phyloP scores from a whole-genome alignment of 768 basidiomycete species.

The Tricholoma sp. region DNA sequence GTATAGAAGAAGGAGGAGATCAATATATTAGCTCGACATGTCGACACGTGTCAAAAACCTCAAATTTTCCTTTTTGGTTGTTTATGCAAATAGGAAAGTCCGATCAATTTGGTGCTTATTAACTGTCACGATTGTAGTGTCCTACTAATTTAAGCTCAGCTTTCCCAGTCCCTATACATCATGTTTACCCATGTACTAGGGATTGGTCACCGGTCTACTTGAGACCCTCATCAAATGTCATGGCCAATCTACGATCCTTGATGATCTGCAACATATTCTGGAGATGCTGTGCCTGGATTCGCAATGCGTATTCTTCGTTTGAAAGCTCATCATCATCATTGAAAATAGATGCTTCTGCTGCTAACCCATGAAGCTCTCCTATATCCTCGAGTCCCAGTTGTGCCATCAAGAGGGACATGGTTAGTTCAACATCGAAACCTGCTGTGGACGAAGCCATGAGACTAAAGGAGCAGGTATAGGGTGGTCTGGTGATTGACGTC shows the following conservation, averaged over 20 bases:
- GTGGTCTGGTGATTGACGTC: too few species aligned
- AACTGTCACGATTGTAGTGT: too few species aligned
- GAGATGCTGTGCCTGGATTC: slow-evolving; percentile 1
- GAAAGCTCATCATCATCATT: background rate
- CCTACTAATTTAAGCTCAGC: too few species aligned
- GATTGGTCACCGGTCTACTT: too few species aligned
- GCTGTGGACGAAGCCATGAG: background rate
- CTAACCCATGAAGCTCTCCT: background rate
- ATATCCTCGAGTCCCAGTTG: background rate
- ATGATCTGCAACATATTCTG: background rate
- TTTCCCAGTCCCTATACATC: too few species aligned
- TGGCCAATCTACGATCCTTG: background rate
- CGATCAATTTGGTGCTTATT: too few species aligned
- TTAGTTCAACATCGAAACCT: background rate
- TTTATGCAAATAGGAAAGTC: too few species aligned
- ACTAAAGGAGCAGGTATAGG: background rate
- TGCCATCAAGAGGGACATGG: background rate
- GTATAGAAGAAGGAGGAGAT: too few species aligned
- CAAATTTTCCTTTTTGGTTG: too few species aligned
- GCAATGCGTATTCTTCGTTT: background rate
- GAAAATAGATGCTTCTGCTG: background rate
- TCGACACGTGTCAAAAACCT: too few species aligned
- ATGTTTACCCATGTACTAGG: too few species aligned
- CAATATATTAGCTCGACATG: too few species aligned
- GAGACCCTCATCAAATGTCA: background rate